Evolutionary conservation across 371 early-diverging fungal genomes (phyloP), one percentile per base, ranked within the genome.

Genomic region (Rozella allomycis): DNA sequence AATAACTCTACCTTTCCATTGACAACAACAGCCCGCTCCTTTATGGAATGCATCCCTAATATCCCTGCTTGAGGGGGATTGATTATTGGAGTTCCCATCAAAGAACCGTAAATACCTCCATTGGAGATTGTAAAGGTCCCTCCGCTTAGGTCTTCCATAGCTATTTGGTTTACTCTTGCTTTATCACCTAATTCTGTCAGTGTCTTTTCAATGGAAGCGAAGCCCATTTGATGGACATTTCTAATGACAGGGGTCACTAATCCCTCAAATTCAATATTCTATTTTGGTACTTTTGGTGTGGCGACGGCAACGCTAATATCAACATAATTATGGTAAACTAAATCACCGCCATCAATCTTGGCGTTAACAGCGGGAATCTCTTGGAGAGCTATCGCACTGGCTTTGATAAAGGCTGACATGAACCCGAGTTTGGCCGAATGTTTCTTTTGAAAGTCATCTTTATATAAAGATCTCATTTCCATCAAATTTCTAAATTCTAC

Each of bases 111-210:
- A 26, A 88, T 84, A 34, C 94, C 94, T 45, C 91, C 94, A 66
- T 94, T 94, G 28, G 86, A 85, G 38, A 94, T 84, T 45, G 94
- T 94, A 56, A 94, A 94, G 27, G 94, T 94, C 35, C 94, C 94
- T 37, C 94, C 94, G 34, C 79, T 69, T 69, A 93, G 63, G 48
- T 93, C 91, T 60, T 93, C 90, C 43, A 90, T 72, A 17, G 90
- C 74, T 52, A 93, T 78, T 48, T 75, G 74, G 57, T 82, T 82
- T 42, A 82, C 82, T 35, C 82, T 72, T 31, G 94, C 94, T 79
- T 78, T 48, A 17, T 34, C 23, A 32, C 84, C 79, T 21, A 82
- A 61, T 29, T 69, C 78, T 34, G 81, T 74, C 49, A 93, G 73
- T 41, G 64, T 72, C 67, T 77, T 70, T 60, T 93, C 94, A 28